phyloP scores from a whole-genome alignment of 2,329 filamentous ascomycete genomes.

The Aspergillus costaricaensis region DNA sequence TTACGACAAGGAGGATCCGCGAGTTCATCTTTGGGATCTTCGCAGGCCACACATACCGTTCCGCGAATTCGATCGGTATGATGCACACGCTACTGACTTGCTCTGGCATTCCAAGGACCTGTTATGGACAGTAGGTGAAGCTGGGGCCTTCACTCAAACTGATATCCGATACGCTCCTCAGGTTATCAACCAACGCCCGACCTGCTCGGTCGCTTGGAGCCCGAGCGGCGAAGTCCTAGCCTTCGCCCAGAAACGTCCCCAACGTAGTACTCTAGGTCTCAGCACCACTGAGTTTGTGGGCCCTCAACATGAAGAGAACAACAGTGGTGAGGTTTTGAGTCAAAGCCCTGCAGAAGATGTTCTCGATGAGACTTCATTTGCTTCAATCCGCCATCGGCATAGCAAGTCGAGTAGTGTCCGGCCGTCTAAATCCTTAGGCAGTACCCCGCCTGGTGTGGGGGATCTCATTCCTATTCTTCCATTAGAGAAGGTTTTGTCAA shows the following conservation, averaged over 20 bases:
- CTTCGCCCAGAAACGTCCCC: constrained; percentile 55
- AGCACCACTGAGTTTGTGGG: constrained; percentile 46
- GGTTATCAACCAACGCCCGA: constrained; percentile 58
- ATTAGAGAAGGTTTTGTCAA: constrained; percentile 53
- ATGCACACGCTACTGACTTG: constrained; percentile 59
- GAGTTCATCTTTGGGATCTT: constrained; percentile 66
- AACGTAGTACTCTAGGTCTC: constrained; percentile 44
- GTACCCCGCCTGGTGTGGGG: constrained; percentile 54
- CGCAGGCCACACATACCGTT: constrained; percentile 63
- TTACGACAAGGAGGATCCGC: constrained; percentile 62
- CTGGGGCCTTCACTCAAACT: constrained; percentile 63
- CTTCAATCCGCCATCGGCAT: constrained; percentile 50
- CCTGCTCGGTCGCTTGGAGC: constrained; percentile 60
- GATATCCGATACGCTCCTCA: constrained; percentile 63
- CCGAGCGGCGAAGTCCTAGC: constrained; percentile 59
- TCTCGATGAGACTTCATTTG: constrained; percentile 58
- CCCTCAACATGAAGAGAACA: constrained; percentile 44
- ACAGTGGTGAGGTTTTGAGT: constrained; percentile 50
- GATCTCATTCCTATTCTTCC: constrained; percentile 51
- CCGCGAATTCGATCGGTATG: constrained; percentile 60
- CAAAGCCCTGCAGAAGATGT: constrained; percentile 60
- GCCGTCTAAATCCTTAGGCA: constrained; percentile 55
- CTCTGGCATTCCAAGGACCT: constrained; percentile 66
- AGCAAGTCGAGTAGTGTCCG: constrained; percentile 49
- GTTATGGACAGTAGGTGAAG: constrained; percentile 64